Base-by-base conservation (phyloP, 352 stramenopile species). In the Pythium volutum region DNA sequence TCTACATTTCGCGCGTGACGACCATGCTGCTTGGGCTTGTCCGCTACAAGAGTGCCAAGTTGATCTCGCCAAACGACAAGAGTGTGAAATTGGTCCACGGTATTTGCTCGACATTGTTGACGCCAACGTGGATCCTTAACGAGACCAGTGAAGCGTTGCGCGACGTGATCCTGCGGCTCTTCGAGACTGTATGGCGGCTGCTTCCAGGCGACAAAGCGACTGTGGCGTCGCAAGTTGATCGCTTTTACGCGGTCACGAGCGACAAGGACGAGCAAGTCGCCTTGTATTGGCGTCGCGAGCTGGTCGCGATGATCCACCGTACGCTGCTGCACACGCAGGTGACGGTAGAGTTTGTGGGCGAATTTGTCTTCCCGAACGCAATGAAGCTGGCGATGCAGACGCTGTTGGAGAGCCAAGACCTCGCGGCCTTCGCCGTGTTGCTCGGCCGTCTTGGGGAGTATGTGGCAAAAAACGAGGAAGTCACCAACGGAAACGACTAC, bases 1-100 rank as follows among this genome's bases (percentile, higher is more conserved):
- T 85, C 42, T 93, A 91, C 45, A 64, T 92, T 34, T 85, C 74
- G 25, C 80, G 81, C n/a, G 68, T 92, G 16, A 42, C 87, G n/a
- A 66, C 69, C 42, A 72, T 91, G 33, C 60, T 91, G 52, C 67
- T 77, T 20, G 64, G 60, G 7, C 77, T 91, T 36, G 71, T 88
- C 29, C 78, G 81, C 22, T 88, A 74, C 47, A 79, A 82, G 54
- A 73, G 67, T 33, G 84, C 77, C 31, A 77, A 72, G 34, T 53
- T 93, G 25, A 51, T 92, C 22, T 70, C 68, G 1, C 56, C 73
- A 16, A 71, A 66, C 10, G 54, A 73, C 4, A 73, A 67, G 27
- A 70, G 71, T n/a, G 65, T 87, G 9, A 42, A 65, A 12, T 64
- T 59, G 31, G 69, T 93, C 3, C 78, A 91, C 57, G 62, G 66